Percentiles rank a stretch among this genome's conserved stretches.
Conservation (phyloP, 768 basidiomycete genomes). For the Leccinellum rugosiceps region DNA sequence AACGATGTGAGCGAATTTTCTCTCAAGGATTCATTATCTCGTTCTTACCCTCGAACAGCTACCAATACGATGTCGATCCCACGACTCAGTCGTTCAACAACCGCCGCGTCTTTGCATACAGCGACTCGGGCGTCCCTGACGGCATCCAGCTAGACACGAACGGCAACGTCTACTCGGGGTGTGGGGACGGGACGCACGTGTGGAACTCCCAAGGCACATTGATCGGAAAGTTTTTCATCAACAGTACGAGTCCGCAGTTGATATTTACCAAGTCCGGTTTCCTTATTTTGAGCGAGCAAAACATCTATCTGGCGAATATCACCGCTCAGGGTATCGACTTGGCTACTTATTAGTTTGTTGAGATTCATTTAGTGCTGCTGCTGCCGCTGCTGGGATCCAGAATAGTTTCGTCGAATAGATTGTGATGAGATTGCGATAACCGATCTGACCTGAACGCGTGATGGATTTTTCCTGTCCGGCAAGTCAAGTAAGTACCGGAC, state of each 20-base stretch:
- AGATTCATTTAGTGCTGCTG: too few species aligned
- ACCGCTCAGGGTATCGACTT: conserved; percentile 24
- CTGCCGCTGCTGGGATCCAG: too few species aligned
- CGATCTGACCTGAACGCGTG: neutral
- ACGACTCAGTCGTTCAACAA: conserved; percentile 50
- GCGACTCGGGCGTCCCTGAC: conserved; percentile 62
- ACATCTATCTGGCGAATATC: conserved; percentile 36
- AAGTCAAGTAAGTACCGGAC: too few species aligned
- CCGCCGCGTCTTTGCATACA: conserved; percentile 62
- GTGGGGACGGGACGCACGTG: conserved; percentile 67
- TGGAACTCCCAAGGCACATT: conserved; percentile 52
- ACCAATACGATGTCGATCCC: conserved; percentile 63
- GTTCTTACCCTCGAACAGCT: conserved; percentile 35
- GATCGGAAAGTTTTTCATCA: conserved; percentile 22
- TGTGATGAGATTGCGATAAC: neutral
- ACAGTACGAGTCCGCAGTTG: conserved; percentile 34
- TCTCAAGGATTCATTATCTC: neutral
- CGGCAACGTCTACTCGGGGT: conserved; percentile 65
- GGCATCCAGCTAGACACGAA: conserved; percentile 59
- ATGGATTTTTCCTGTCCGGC: too few species aligned
- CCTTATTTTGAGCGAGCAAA: conserved; percentile 38
- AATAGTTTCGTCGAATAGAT: too few species aligned
- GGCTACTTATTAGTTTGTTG: neutral
- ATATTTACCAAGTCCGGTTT: conserved; percentile 38
- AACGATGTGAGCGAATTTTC: conserved; percentile 40